Conservation (phyloP, 2,329 filamentous ascomycete species). For the Penicillium sp. region DNA sequence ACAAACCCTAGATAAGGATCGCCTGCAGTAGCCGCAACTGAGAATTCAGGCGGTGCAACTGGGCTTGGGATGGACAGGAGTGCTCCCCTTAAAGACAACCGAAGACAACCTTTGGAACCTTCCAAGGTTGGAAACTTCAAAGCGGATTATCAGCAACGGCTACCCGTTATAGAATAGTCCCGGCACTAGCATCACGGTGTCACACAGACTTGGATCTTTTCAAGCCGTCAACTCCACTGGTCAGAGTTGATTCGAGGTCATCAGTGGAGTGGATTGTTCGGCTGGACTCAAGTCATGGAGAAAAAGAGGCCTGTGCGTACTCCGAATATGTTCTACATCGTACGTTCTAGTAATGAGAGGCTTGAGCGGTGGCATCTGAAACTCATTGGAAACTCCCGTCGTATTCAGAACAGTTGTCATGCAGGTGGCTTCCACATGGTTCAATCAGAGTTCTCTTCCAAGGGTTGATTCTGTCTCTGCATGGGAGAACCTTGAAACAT, state of each 20-base stretch:
- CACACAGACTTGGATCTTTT: not conserved
- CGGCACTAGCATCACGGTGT: not conserved
- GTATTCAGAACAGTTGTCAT: not conserved
- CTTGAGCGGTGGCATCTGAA: constrained; percentile 2
- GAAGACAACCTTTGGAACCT: not conserved
- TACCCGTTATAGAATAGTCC: not conserved
- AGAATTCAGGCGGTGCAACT: not conserved
- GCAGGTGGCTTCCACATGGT: constrained; percentile 3
- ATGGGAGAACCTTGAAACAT: not conserved
- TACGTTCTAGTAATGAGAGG: not conserved
- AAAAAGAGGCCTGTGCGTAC: not conserved
- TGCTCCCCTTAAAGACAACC: not conserved
- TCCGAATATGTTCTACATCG: not conserved
- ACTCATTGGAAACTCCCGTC: not conserved
- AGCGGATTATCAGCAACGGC: not conserved
- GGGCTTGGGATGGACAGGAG: not conserved
- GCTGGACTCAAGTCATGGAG: not conserved
- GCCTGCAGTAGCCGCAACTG: not conserved
- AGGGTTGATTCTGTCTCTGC: not conserved
- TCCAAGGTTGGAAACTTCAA: not conserved
- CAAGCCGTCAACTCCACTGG: not conserved
- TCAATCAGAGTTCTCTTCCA: not conserved
- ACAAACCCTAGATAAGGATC: not conserved
- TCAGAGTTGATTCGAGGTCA: not conserved
- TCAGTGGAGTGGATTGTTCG: not conserved